Percentiles rank a stretch among this genome's conserved stretches.
phyloP scores from a whole-genome alignment of 257 asterid species.

The Solanum habrochaites region DNA sequence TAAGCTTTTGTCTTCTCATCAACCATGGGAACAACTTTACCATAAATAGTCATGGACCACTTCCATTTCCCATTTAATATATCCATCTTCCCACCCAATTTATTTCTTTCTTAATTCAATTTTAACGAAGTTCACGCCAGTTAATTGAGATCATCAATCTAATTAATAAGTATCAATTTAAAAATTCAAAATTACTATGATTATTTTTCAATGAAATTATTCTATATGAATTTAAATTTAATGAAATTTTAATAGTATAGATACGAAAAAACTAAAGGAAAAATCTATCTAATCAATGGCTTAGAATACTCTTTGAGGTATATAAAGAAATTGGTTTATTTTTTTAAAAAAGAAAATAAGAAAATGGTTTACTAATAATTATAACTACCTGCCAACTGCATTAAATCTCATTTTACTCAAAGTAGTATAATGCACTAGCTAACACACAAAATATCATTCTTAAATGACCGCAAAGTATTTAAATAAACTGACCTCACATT shows the following conservation, averaged over 20 bases:
- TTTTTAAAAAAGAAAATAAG: background rate
- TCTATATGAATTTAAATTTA: too few species aligned
- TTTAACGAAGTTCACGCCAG: background rate
- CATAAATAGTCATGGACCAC: slow-evolving; percentile 12
- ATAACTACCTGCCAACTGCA: slow-evolving; percentile 11
- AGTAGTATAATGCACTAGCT: background rate
- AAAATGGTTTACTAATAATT: background rate
- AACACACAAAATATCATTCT: slow-evolving; percentile 7
- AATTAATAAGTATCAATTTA: too few species aligned
- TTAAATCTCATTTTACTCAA: background rate
- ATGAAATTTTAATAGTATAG: too few species aligned
- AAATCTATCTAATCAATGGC: background rate
- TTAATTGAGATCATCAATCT: slow-evolving; percentile 2
- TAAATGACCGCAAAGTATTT: background rate
- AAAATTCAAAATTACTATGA: too few species aligned
- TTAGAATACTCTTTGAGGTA: background rate
- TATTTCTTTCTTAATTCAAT: background rate
- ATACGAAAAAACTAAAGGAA: too few species aligned
- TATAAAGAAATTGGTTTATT: background rate
- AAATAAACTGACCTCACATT: background rate
- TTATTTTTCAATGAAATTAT: too few species aligned
- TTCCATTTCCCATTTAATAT: slow-evolving; percentile 9
- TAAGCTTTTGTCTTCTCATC: background rate
- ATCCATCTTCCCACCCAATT: background rate
- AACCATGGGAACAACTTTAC: background rate